Percentiles rank a stretch among this genome's conserved stretches.
Conservation (phyloP, 2,329 filamentous ascomycete genomes). For the Epichloe glyceriae region DNA sequence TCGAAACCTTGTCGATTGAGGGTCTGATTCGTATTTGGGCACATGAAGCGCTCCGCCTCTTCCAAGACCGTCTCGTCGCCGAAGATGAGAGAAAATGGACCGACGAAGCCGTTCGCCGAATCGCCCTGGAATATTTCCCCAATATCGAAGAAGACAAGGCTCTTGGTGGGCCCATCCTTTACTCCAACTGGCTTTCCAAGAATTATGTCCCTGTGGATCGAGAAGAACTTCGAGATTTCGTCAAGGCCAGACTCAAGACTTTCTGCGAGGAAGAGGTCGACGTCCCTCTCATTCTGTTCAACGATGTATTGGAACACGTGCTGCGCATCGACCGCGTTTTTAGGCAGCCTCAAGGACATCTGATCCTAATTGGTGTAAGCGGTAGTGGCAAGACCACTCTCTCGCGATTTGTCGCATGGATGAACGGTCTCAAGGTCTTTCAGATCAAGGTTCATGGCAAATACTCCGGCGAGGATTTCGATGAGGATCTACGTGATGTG, state of each 20-base stretch:
- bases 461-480: slow-evolving; percentile 96
- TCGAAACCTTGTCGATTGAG: slow-evolving; percentile 79
- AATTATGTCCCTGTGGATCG: slow-evolving; percentile 95
- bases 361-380: slow-evolving; percentile 97
- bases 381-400: slow-evolving; percentile 97
- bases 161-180: slow-evolving; percentile 84
- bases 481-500: slow-evolving; percentile 91
- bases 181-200: slow-evolving; percentile 99
- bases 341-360: slow-evolving; percentile 91
- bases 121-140: slow-evolving; percentile 85
- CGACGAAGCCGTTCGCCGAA: slow-evolving; percentile 70
- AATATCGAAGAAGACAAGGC: slow-evolving; percentile 87
- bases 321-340: slow-evolving; percentile 97
- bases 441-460: slow-evolving; percentile 99
- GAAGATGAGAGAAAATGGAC: slow-evolving; percentile 96
- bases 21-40: slow-evolving; percentile 95
- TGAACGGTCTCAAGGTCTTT: slow-evolving; percentile 98
- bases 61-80: slow-evolving; percentile 90
- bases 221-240: slow-evolving; percentile 89
- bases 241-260: slow-evolving; percentile 90
- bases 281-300: slow-evolving; percentile 96
- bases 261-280: slow-evolving; percentile 99
- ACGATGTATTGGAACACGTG: slow-evolving; percentile 96
- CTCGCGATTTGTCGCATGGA: slow-evolving; percentile 97
- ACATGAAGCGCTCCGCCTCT: slow-evolving; percentile 87